Evolutionary conservation across 225 moss, liverwort and hornwort genomes (phyloP).

Genomic region (Straminergon stramineum): DNA sequence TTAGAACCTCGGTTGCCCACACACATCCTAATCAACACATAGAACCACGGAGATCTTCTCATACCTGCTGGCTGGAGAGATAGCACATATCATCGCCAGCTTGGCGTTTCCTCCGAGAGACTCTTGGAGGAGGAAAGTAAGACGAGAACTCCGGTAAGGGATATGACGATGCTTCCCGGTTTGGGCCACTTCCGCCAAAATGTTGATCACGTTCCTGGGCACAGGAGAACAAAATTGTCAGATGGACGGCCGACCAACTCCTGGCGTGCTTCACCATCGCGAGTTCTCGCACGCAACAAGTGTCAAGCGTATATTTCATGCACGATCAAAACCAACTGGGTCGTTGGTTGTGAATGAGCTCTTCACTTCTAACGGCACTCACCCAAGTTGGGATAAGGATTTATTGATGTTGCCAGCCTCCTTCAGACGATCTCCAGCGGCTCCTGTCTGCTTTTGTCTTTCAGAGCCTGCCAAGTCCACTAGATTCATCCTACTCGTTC

Average conservation of each 20-base stretch:
- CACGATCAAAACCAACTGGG: not conserved
- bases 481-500: slow-evolving; percentile 84
- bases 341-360: not conserved
- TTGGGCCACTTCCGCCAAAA: not conserved
- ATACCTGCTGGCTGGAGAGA: not conserved
- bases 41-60: not conserved
- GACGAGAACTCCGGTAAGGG: not conserved
- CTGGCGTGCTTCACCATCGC: not conserved
- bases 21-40: not conserved
- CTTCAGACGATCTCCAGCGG: slow-evolving; percentile 84
- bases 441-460: slow-evolving; percentile 89
- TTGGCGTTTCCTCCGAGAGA: not conserved
- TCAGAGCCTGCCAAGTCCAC: slow-evolving; percentile 93
- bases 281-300: not conserved
- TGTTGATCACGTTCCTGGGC: not conserved
- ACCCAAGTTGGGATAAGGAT: slow-evolving; percentile 94
- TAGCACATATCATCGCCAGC: not conserved
- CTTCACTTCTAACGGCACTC: not conserved
- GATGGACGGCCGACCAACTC: not conserved
- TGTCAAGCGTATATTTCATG: too few relatives aligned
- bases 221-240: not conserved
- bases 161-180: not conserved
- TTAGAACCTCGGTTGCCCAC: not conserved
- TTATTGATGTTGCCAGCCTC: slow-evolving; percentile 94
- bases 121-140: not conserved